Base-by-base conservation (phyloP, 1,139 yeast species). In the Hanseniaspora sp. region DNA sequence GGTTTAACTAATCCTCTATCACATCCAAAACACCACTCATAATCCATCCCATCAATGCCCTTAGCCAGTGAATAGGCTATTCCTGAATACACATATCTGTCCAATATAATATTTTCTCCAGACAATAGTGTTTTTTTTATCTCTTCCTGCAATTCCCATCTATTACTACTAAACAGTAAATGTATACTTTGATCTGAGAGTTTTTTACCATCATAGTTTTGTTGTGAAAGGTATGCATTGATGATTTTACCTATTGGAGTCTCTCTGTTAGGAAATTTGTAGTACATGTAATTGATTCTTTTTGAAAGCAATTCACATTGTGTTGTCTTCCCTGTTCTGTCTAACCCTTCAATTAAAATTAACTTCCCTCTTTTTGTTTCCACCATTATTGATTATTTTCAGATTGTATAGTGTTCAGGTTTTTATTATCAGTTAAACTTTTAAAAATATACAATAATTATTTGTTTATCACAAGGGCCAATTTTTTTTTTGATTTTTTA, bases 61-160 rank as follows among this genome's bases (percentile, higher is more conserved):
- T 92, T 90, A n/a, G 97, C 96, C 4, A 86, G 73, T 0, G 95
- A 83, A 64, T 90, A 94, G 4, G 96, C 96, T 15, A 88, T 79
- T 0, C 99, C 98, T 0, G 96, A 87, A 65, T 86, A 92, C 7
- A 86, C 83, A 64, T 92, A 94, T 59, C 99, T 72, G 65, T 94
- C 99, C 57, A 88, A 67, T 0, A 94, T 74, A 1, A 92, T 76
- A 53, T 74, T 74, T 7, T 66, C 64, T 0, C 96, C 96, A 0
- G 64, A 59, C 1, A 71, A 63, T 41, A 90, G 67, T 17, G 71
- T 65, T 1, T 65, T 57, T 9, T 68, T 63, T 5, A 94, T 78
- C n/a, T 68, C 66, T 0, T 72, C 67, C 5, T 75, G 76, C 37
- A 79, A 65, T 68, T 92, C 98, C 98, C 98, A 94, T 59, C 99